Percentiles rank a stretch among this genome's conserved stretches.
Evolutionary conservation across 1,284 basidiomycete genomes (phyloP).

Genomic region (Cystobasidium sp.): DNA sequence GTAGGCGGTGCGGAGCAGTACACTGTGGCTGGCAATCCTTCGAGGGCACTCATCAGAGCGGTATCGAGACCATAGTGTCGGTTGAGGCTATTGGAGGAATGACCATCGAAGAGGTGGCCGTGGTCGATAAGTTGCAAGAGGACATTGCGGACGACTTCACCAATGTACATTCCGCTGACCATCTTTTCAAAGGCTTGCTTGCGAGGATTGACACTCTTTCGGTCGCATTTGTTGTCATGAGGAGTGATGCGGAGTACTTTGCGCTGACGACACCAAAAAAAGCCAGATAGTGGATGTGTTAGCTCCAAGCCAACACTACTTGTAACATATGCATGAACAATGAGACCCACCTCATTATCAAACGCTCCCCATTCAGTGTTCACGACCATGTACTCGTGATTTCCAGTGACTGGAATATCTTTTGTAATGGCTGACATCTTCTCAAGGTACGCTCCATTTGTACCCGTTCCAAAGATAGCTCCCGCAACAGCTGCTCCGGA

Average conservation of each 20-base stretch:
- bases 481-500: constrained; percentile 85
- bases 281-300: background rate
- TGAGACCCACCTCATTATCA: constrained; percentile 19
- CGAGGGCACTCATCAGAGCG: constrained; percentile 85
- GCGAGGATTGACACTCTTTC: constrained; percentile 89
- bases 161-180: constrained; percentile 98
- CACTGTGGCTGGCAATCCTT: constrained; percentile 57
- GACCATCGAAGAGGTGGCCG: constrained; percentile 74
- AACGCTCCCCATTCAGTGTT: constrained; percentile 79
- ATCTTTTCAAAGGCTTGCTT: constrained; percentile 98
- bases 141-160: constrained; percentile 86
- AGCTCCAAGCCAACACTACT: background rate
- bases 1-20: constrained; percentile 13
- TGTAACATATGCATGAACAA: too few relatives aligned
- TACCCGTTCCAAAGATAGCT: constrained; percentile 96
- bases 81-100: constrained; percentile 73
- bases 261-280: constrained; percentile 79
- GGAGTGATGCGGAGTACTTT: constrained; percentile 84
- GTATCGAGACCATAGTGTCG: constrained; percentile 93
- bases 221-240: constrained; percentile 92
- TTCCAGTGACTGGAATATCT: constrained; percentile 57
- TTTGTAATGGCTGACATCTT: constrained; percentile 82
- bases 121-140: constrained; percentile 83
- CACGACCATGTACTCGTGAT: constrained; percentile 80
- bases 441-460: constrained; percentile 96